phyloP scores from a whole-genome alignment of 2,329 filamentous ascomycete genomes.

The Monascus ruber region DNA sequence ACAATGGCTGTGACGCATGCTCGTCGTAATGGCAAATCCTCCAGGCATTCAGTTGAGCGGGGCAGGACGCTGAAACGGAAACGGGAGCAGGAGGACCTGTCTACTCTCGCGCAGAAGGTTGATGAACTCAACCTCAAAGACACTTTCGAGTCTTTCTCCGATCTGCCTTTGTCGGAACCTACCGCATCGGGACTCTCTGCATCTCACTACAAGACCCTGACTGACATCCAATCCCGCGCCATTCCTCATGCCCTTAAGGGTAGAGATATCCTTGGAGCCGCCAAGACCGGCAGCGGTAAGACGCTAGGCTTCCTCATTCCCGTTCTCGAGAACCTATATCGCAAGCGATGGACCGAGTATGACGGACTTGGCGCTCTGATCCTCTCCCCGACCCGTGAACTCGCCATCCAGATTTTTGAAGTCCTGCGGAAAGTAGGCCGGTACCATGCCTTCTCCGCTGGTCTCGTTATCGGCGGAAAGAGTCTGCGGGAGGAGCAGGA shows the following conservation, averaged over 20 bases:
- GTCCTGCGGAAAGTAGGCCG: constrained; percentile 82
- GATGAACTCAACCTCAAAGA: constrained; percentile 34
- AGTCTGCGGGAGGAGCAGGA: constrained; percentile 78
- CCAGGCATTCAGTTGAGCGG: constrained; percentile 16
- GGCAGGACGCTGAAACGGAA: constrained; percentile 33
- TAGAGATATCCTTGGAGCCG: constrained; percentile 79
- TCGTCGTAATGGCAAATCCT: constrained; percentile 16
- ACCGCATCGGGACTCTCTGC: constrained; percentile 70
- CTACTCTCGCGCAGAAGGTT: constrained; percentile 31
- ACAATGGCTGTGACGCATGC: constrained; percentile 23
- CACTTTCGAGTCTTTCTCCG: constrained; percentile 58
- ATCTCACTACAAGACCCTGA: constrained; percentile 80
- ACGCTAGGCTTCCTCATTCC: constrained; percentile 87
- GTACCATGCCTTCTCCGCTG: constrained; percentile 82
- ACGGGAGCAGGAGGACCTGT: constrained; percentile 34
- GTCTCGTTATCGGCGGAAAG: constrained; percentile 88
- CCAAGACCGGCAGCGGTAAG: constrained; percentile 92
- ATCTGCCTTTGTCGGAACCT: constrained; percentile 74
- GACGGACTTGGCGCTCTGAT: constrained; percentile 90
- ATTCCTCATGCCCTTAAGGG: constrained; percentile 79
- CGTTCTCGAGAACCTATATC: constrained; percentile 83
- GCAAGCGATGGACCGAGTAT: constrained; percentile 75
- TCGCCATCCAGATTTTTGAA: constrained; percentile 94
- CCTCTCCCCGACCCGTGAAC: constrained; percentile 84
- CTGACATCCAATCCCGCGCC: constrained; percentile 84